phyloP scores from a whole-genome alignment of 1,139 yeast species.

The Geotrichum europaeum region DNA sequence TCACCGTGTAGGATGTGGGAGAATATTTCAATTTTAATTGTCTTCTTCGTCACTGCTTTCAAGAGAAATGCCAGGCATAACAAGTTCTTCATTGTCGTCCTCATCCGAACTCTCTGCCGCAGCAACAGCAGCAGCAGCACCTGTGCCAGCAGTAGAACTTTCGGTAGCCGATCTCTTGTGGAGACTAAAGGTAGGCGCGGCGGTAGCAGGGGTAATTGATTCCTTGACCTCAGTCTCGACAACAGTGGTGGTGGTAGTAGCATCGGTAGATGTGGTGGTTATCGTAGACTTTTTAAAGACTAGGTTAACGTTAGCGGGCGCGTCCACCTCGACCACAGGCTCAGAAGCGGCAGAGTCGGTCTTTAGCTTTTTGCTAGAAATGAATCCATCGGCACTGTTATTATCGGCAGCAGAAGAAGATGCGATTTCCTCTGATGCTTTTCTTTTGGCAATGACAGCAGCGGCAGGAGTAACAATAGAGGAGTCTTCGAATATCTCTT shows the following conservation, averaged over 20 bases:
- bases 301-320: constrained; percentile 22
- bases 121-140: neutral
- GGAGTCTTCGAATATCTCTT: neutral
- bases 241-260: neutral
- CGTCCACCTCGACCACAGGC: neutral
- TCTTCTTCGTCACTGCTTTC: constrained; percentile 17
- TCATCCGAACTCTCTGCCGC: constrained; percentile 1
- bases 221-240: neutral
- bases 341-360: neutral
- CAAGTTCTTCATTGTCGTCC: constrained; percentile 10
- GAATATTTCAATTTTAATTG: neutral
- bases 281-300: constrained; percentile 9
- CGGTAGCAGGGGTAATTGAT: neutral
- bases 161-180: neutral
- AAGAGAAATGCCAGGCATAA: constrained; percentile 10
- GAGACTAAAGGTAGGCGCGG: neutral
- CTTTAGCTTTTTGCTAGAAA: neutral
- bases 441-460: neutral
- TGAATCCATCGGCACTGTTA: neutral
- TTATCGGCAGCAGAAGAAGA: neutral
- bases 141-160: neutral
- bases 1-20: neutral
- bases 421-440: neutral
- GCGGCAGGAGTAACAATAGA: neutral
- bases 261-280: neutral